These are phyloP conservation scores for Brassica rapa DNA, from an alignment of 345 rosid species.

Conservation along the genomic window DNA sequence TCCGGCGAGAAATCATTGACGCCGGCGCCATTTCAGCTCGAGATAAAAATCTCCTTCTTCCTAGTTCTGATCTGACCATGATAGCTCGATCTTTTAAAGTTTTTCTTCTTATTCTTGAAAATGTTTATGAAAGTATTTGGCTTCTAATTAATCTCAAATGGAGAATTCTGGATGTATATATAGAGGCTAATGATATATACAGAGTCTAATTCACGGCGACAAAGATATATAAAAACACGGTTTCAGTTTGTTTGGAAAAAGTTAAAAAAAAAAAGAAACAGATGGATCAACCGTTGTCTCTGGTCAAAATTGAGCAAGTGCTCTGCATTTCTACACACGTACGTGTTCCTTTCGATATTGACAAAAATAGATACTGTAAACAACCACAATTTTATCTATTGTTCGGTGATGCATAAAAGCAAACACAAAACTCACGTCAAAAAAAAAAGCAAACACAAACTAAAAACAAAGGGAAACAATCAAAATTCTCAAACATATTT, in stretches of 20 bases:
- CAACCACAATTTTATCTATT: background rate
- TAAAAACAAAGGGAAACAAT: background rate
- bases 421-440: no score
- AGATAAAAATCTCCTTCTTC: slow-evolving; percentile 17
- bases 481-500: no score
- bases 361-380: slow-evolving; percentile 15
- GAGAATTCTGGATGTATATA: slow-evolving; percentile 23
- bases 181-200: background rate
- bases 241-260: slow-evolving; percentile 17
- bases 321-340: slow-evolving; percentile 31
- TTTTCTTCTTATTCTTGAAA: slow-evolving; percentile 24
- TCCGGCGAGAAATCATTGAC: slow-evolving; percentile 37
- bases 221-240: slow-evolving; percentile 29
- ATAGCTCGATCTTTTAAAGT: background rate
- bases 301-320: slow-evolving; percentile 28
- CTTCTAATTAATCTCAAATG: slow-evolving; percentile 9
- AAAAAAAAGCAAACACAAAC: background rate
- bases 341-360: slow-evolving; percentile 1
- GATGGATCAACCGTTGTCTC: slow-evolving; percentile 26
- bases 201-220: slow-evolving; percentile 13
- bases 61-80: slow-evolving; percentile 41
- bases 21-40: slow-evolving; percentile 46
- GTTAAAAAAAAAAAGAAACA: background rate
- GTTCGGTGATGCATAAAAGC: slow-evolving; percentile 2
- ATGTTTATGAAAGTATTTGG: background rate